These are phyloP conservation scores for Puccinia polysora DNA, from an alignment of 1,284 basidiomycete species.

Conservation along the genomic window DNA sequence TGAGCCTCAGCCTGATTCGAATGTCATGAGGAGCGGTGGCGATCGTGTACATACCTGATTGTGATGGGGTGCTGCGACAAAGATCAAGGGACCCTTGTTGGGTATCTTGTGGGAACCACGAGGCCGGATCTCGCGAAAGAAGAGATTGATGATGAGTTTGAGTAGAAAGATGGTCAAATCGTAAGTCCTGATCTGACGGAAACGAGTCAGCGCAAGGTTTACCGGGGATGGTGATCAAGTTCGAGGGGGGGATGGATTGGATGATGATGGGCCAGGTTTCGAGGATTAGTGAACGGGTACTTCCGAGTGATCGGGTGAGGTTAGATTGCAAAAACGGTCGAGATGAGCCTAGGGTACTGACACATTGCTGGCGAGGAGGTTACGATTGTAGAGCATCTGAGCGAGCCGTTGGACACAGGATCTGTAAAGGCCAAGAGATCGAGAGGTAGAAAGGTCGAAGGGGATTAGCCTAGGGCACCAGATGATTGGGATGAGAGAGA, in stretches of 20 bases:
- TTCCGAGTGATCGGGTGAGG: background rate
- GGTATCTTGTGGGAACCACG: conserved; percentile 94
- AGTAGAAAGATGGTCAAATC: conserved; percentile 55
- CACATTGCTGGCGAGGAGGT: conserved; percentile 35
- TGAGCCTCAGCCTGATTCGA: background rate
- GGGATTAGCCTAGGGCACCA: background rate
- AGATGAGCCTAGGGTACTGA: conserved; percentile 4
- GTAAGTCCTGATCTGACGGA: conserved; percentile 47
- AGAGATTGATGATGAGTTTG: conserved; percentile 82
- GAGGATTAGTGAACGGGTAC: too few relatives aligned
- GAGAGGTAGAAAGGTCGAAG: background rate
- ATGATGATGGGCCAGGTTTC: background rate
- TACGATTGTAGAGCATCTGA: conserved; percentile 27
- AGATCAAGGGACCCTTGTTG: conserved; percentile 83
- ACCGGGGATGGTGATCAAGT: background rate
- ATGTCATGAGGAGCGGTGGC: too few relatives aligned
- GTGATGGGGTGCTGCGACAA: conserved; percentile 92
- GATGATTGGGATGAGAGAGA: background rate
- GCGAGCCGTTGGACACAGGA: conserved; percentile 11
- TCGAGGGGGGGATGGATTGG: background rate
- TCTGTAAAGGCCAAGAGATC: background rate
- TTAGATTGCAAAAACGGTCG: background rate
- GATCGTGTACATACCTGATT: conserved; percentile 72
- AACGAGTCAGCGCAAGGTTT: too few relatives aligned
- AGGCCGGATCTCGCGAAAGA: conserved; percentile 86